These are phyloP conservation scores for Syzygium aromaticum DNA, from an alignment of 345 rosid genomes.

Conservation along the genomic window DNA sequence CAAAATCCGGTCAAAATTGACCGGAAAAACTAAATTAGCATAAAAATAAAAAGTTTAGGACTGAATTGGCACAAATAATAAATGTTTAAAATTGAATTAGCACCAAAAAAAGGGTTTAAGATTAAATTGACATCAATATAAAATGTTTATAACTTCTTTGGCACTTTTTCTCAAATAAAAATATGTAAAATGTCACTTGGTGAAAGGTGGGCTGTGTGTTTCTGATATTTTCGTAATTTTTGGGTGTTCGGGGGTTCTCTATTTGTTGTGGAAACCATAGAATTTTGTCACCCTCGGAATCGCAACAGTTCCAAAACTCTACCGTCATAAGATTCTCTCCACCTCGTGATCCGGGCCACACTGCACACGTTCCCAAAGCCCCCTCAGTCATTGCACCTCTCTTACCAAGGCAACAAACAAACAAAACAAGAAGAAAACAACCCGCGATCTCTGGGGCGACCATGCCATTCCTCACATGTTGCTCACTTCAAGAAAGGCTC, in stretches of 20 bases:
- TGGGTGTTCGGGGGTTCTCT: not conserved
- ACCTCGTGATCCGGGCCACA: not conserved
- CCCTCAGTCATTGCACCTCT: not conserved
- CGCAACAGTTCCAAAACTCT: not conserved
- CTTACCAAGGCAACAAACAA: not conserved
- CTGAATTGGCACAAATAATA: no score
- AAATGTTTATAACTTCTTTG: no score
- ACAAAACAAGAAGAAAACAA: not conserved
- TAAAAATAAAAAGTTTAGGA: no score
- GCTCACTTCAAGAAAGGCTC: not conserved
- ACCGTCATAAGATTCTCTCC: not conserved
- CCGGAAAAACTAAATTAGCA: no score
- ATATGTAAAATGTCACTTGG: not conserved
- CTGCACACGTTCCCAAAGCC: not conserved
- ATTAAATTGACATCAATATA: no score
- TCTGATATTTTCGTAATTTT: not conserved
- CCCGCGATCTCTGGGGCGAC: not conserved
- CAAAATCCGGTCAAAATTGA: no score
- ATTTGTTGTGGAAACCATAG: not conserved
- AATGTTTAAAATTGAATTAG: no score
- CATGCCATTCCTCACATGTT: not conserved
- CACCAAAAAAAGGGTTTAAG: no score
- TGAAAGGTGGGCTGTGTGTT: not conserved
- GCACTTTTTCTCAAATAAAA: not conserved
- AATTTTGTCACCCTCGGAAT: not conserved